Base-by-base conservation (phyloP, 2,329 filamentous ascomycete genomes). In the Cladosporium sp. region DNA sequence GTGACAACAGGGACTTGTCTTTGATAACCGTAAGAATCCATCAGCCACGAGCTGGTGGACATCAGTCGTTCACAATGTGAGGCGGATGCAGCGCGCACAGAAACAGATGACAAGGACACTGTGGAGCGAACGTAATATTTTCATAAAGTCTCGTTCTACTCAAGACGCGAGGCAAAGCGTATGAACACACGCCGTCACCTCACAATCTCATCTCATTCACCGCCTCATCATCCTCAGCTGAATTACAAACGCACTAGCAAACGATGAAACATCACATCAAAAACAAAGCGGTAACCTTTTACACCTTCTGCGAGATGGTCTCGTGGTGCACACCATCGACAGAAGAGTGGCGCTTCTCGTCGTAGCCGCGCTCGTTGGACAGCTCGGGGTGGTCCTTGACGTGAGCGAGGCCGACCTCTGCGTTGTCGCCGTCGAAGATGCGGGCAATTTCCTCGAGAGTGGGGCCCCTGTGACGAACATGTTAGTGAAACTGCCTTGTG, bases 361-460 rank as follows among this genome's bases (percentile, higher is more conserved):
- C 38, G 47, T 45, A 28, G 14, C 25, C 22, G 38, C 17, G n/a
- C 43, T 59, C 56, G 47, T 59, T 52, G 39, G 47, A 51, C 3
- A 59, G 56, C 56, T 59, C 56, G 34, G 56, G 56, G 39, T 51
- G 47, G 28, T 59, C 49, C 47, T 59, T 59, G 56, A 52, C 36
- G 49, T 59, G 47, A 4, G 56, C 56, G 22, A 52, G 42, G 20
- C 56, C 56, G 38, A 74, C 70, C 60, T 72, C 79, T 19, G 82
- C 83, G 36, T 82, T 76, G 28, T 85, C 81, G 39, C 85, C 87
- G 65, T 89, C 87, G 66, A 90, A 89, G 70, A 89, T 88, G 66
- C 83, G 82, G 49, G 86, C 84, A 62, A 88, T 81, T 69, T 88
- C 85, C 70, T 89, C 87, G 0, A 90, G 83, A 1, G 86, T 89